Conservation (phyloP, 2,329 filamentous ascomycete genomes). For the Moelleriella libera region DNA sequence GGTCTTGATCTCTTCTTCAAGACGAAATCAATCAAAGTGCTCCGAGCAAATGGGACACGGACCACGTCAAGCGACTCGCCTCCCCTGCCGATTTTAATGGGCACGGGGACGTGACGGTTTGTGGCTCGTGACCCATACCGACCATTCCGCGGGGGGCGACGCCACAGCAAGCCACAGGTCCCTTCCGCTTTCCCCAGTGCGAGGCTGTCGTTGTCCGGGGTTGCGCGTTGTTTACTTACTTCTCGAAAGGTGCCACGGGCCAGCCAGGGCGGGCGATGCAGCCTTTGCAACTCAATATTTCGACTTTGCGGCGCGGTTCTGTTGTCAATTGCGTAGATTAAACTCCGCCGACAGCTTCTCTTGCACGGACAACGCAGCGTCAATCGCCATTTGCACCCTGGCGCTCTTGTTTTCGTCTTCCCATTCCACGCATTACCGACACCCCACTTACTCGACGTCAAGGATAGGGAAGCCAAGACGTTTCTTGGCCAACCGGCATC, state of each 20-base stretch:
- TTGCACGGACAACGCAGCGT: too few species aligned
- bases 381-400: too few species aligned
- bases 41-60: too few species aligned
- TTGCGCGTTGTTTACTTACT: not conserved
- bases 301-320: too few species aligned
- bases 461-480: constrained; percentile 1
- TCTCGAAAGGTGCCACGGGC: not conserved
- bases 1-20: too few species aligned
- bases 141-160: not conserved
- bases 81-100: too few species aligned
- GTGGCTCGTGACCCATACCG: not conserved
- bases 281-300: too few species aligned
- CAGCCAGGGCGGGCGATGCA: too few species aligned
- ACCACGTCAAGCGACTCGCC: too few species aligned
- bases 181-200: not conserved
- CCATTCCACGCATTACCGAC: not conserved
- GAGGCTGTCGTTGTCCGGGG: not conserved
- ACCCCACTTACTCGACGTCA: not conserved
- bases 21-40: too few species aligned
- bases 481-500: constrained; percentile 10
- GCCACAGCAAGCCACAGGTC: not conserved
- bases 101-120: not conserved
- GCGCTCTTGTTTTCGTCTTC: not conserved
- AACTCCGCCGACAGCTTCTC: too few species aligned
- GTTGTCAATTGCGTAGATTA: too few species aligned